Percentiles rank a stretch among this genome's conserved stretches.
phyloP scores from a whole-genome alignment of 371 early-diverging fungal genomes.

The Umbelopsis sp. region DNA sequence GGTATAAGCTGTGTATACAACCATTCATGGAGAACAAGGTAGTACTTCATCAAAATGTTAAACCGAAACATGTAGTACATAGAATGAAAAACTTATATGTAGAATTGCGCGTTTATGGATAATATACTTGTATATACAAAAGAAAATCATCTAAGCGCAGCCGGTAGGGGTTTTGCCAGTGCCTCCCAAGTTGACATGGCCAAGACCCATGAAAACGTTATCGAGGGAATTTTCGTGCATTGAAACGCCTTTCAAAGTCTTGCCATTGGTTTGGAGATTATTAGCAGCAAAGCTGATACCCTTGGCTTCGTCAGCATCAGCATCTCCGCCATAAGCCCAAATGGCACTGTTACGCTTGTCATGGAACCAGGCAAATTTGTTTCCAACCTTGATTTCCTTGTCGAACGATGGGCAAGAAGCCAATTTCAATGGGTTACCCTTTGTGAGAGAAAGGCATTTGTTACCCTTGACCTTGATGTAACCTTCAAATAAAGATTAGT shows the following conservation, averaged over 20 bases:
- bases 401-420: slow-evolving; percentile 19
- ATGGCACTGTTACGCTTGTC: slow-evolving; percentile 25
- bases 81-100: no score
- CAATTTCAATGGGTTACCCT: no score
- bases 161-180: slow-evolving; percentile 5
- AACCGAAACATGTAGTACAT: no score
- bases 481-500: no score
- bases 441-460: no score
- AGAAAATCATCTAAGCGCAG: background rate
- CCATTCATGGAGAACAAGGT: no score
- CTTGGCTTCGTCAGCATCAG: slow-evolving; percentile 17
- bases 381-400: slow-evolving; percentile 20
- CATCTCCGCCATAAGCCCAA: slow-evolving; percentile 26
- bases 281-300: slow-evolving; percentile 17
- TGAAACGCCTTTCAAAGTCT: slow-evolving; percentile 17
- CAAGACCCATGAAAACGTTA: background rate
- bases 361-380: slow-evolving; percentile 25
- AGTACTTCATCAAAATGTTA: no score
- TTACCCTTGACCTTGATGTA: no score
- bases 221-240: slow-evolving; percentile 13
- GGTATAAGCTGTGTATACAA: no score
- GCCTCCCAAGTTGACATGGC: background rate
- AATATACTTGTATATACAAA: no score
- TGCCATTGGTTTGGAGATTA: slow-evolving; percentile 20
- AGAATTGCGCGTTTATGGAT: no score